Base-by-base conservation (phyloP, 164 flowering plant species). In the Tetrastigma voinierianum region DNA sequence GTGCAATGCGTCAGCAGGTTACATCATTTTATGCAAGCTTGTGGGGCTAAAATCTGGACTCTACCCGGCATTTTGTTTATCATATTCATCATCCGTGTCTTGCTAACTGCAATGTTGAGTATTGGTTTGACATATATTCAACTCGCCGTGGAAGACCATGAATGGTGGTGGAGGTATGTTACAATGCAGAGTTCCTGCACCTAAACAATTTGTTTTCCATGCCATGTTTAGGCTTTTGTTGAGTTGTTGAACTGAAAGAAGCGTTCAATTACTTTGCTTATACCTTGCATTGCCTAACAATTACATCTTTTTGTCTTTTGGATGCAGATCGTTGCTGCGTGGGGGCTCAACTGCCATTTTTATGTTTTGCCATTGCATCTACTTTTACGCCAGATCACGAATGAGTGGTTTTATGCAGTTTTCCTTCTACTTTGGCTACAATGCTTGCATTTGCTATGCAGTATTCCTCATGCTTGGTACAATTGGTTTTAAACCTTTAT, bases 111-210 rank as follows among this genome's bases (percentile, higher is more conserved):
- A 32, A 69, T 87, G 18, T 20, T 93, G 57, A 86, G 87, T 66
- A 63, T 87, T 54, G 84, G 79, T 46, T 71, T 93, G 81, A 87
- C 95, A 24, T 89, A 82, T 68, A 75, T 90, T 73, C 95, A 89
- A 81, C 95, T 93, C 40, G 80, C 89, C 40, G 78, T 58, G 40
- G 98, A 87, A 78, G 95, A 90, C 70, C 87, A 81, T 67, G 64
- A 82, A 73, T 93, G 98, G 98, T 84, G 91, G 93, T 93, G 98
- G 98, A 87, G 96, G 98, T 90, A 86, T 61, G 82, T 67, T 32
- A 54, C 60, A 9, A 51, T 59, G 4, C 17, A 3, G 16, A 20
- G 64, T 18, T 24, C 11, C 1, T 59, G 46, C 6, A 32, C 47
- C 2, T 11, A 17, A n/a, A 43, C 62, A 2, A 32, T 32, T 32